phyloP scores from a whole-genome alignment of 257 asterid species.

The Fraxinus anomala region DNA sequence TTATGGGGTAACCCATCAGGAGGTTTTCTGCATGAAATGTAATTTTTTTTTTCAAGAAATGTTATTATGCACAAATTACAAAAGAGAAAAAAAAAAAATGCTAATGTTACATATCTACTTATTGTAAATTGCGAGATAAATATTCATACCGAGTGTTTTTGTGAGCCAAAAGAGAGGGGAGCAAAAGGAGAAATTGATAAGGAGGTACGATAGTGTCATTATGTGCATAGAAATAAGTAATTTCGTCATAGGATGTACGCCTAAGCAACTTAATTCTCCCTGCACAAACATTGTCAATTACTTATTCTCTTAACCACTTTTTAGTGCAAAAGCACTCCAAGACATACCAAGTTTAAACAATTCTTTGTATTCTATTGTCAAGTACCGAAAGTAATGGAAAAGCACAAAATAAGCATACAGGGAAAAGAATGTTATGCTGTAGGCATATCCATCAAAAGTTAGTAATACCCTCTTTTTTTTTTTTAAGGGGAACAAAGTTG shows the following conservation, averaged over 20 bases:
- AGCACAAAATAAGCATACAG: not conserved
- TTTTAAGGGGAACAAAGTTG: not conserved
- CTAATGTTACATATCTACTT: not conserved
- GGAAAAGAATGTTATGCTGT: not conserved
- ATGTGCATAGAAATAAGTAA: constrained; percentile 12
- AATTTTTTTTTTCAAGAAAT: not conserved
- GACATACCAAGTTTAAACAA: constrained; percentile 4
- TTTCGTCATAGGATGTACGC: constrained; percentile 39
- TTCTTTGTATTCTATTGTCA: not conserved
- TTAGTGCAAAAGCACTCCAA: not conserved
- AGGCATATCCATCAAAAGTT: not conserved
- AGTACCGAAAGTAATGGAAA: not conserved
- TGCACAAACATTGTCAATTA: constrained; percentile 36
- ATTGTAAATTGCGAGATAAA: constrained; percentile 6
- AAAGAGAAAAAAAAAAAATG: not conserved
- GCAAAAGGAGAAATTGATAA: not conserved
- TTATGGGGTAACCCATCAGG: constrained; percentile 70
- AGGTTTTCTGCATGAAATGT: constrained; percentile 56
- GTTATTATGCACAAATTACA: not conserved
- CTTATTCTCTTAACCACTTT: not conserved
- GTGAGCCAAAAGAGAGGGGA: not conserved
- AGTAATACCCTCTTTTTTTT: too few relatives aligned
- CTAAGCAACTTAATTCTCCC: constrained; percentile 66
- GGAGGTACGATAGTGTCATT: not conserved
- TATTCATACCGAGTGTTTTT: not conserved